Percentiles rank a stretch among this genome's conserved stretches.
phyloP scores from a whole-genome alignment of 768 basidiomycete genomes.

The Wakefieldia striispora region DNA sequence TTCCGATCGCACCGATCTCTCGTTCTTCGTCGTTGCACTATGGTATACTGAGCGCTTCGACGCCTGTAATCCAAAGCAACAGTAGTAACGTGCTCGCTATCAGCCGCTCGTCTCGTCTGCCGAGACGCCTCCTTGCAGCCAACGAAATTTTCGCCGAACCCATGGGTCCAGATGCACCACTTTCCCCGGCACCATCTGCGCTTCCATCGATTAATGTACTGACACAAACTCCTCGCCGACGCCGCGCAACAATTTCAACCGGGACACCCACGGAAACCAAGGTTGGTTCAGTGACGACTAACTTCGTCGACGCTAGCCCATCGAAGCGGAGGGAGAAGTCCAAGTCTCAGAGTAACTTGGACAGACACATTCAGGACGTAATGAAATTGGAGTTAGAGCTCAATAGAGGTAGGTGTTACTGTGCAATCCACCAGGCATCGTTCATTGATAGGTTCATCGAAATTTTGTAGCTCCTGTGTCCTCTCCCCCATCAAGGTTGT shows the following conservation, averaged over 20 bases:
- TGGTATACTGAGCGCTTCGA: conserved; percentile 33
- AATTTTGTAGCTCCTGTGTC: conserved; percentile 32
- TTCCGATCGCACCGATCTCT: conserved; percentile 59
- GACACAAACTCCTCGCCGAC: conserved; percentile 36
- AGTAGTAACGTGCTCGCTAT: conserved; percentile 7
- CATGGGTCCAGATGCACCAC: conserved; percentile 12
- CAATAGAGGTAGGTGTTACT: conserved; percentile 49
- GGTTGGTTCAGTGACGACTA: conserved; percentile 21
- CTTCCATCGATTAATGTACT: conserved; percentile 18
- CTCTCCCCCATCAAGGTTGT: conserved; percentile 51
- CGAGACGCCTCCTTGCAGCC: conserved; percentile 60
- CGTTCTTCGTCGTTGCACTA: conserved; percentile 43
- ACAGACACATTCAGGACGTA: conserved; percentile 66
- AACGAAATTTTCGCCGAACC: conserved; percentile 64
- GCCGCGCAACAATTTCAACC: conserved; percentile 68
- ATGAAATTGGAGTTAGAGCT: conserved; percentile 64
- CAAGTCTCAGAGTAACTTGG: conserved; percentile 61
- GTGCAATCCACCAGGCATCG: not conserved
- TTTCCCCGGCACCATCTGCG: conserved; percentile 22
- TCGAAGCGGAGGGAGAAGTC: conserved; percentile 67
- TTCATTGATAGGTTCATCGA: conserved; percentile 3
- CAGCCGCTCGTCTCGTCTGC: conserved; percentile 44
- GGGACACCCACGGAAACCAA: conserved; percentile 49
- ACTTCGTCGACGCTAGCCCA: conserved; percentile 48
- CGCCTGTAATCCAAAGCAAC: conserved; percentile 13